Percentiles rank a stretch among this genome's conserved stretches.
phyloP scores from a whole-genome alignment of 176 grass and related monocot genomes.

The Melocanna baccifera region DNA sequence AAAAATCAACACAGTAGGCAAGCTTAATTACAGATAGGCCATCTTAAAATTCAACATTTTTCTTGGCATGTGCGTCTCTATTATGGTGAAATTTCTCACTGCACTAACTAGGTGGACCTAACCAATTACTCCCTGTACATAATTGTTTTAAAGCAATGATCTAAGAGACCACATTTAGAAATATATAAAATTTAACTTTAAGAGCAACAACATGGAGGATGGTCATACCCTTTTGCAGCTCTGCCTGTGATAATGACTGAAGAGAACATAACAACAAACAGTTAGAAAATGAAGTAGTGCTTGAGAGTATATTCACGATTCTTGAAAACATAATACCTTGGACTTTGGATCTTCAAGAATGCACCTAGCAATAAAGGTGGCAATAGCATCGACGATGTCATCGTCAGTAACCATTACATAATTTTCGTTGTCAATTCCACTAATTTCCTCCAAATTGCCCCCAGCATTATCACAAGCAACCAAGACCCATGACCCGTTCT shows the following conservation, averaged over 20 bases:
- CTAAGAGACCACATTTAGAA: not conserved
- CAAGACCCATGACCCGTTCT: conserved; percentile 85
- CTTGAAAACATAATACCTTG: conserved; percentile 53
- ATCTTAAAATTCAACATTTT: not conserved
- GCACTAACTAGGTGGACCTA: not conserved
- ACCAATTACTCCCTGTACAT: not conserved
- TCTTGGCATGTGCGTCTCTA: not conserved
- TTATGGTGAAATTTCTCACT: not conserved
- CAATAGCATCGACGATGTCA: conserved; percentile 80
- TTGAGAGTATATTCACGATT: conserved; percentile 4
- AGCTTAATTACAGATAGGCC: not conserved
- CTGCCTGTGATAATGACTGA: conserved; percentile 61
- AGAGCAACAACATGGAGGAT: conserved; percentile 8
- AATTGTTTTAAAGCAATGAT: not conserved
- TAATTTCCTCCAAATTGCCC: conserved; percentile 74
- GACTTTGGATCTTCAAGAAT: conserved; percentile 91
- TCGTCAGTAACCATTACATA: conserved; percentile 89
- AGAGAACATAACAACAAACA: conserved; percentile 33
- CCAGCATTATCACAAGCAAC: conserved; percentile 52
- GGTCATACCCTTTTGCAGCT: conserved; percentile 69
- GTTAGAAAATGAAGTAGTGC: conserved; percentile 38
- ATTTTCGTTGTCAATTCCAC: conserved; percentile 85
- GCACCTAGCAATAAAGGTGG: conserved; percentile 82
- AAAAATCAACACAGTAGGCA: not conserved
- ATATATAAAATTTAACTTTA: not conserved